Base-by-base conservation (phyloP, 345 rosid species). In the Dovyalis caffra region DNA sequence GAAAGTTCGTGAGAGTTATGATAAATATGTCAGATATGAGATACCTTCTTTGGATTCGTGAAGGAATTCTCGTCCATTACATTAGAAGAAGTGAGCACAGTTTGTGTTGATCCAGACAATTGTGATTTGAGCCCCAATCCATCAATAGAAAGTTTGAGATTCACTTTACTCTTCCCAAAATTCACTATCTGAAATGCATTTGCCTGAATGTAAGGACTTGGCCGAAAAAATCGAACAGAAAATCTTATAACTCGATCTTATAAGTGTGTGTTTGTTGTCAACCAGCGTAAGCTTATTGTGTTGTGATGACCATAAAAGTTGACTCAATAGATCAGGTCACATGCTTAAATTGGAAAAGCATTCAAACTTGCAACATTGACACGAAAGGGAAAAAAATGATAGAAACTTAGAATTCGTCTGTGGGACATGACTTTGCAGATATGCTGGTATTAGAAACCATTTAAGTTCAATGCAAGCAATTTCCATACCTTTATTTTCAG, bases 51-150 rank as follows among this genome's bases (percentile, higher is more conserved):
- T 26, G 97, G 95, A 18, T 88, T 76, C 7, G 71, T 31, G 79
- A 91, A 93, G 71, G 99, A 89, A 74, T 95, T 95, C 82, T 93
- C 99, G 57, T 95, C 99, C 97, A 77, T 87, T 75, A 84, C 74
- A 73, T 89, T 89, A 25, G 73, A 26, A 60, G 98, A 95, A 40
- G 94, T 86, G 65, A 95, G 89, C 10, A 72, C 74, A 1, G 89
- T 87, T 87, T 76, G 84, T 69, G 87, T 86, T n/a, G 89, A 82
- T 74, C 95, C 99, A 6, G 91, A 85, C 64, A 77, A 8, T 49
- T 56, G 71, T 18, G 88, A 73, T 43, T 76, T 86, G 32, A 85
- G 83, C 43, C 90, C 95, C 79, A 93, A 64, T 64, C 97, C 97
- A 6, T 73, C 78, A 12, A 91, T 67, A 61, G 84, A 79, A 64